A percentile compares a stretch with the other conserved stretches of the same genome.
phyloP scores from a whole-genome alignment of 2,329 filamentous ascomycete species.

The Ascochyta viciae-villosae region DNA sequence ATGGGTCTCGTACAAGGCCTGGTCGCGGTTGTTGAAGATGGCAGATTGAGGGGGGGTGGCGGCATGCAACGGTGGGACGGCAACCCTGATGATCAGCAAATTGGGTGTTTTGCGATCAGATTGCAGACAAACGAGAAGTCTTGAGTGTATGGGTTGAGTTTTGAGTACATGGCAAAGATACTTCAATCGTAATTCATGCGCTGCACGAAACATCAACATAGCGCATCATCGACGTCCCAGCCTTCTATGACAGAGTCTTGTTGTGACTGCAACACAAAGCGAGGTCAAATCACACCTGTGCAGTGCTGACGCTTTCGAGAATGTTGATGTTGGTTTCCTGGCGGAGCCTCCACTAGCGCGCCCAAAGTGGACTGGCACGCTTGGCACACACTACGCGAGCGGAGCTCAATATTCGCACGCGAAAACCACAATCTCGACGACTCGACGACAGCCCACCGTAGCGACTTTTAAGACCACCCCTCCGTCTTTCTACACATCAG shows the following conservation, averaged over 20 bases:
- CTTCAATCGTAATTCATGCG: no score
- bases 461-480: slow-evolving; percentile 33
- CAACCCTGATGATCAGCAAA: neutral
- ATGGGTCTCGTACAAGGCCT: neutral
- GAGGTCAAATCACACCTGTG: no score
- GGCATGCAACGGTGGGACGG: no score
- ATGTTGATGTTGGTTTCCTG: neutral
- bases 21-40: neutral
- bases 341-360: neutral
- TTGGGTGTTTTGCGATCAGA: no score
- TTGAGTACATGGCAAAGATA: no score
- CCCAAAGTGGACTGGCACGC: slow-evolving; percentile 6
- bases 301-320: no score
- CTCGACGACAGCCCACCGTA: slow-evolving; percentile 32
- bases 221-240: no score
- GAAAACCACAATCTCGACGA: slow-evolving; percentile 22
- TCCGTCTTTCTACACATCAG: slow-evolving; percentile 36
- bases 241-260: no score
- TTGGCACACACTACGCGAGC: slow-evolving; percentile 14
- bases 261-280: no score
- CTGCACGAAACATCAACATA: no score
- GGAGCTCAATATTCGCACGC: slow-evolving; percentile 12
- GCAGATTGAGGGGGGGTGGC: neutral
- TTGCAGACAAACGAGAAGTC: no score
- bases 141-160: no score